Conservation (phyloP, 495 filamentous ascomycete genomes). For the Aspergillus egyptiacus region DNA sequence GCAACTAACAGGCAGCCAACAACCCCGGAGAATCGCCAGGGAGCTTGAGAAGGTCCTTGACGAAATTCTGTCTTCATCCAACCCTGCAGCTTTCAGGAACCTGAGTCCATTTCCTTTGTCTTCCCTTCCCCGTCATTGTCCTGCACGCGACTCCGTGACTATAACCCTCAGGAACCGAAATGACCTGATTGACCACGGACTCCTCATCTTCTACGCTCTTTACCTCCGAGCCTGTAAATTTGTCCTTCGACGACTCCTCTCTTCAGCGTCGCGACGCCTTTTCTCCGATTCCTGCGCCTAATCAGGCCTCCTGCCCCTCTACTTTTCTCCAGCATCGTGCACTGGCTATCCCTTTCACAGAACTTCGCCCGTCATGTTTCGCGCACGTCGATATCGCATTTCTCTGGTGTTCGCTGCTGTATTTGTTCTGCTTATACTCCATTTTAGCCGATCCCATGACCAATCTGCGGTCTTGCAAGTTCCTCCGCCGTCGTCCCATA, state of each 20-base stretch:
- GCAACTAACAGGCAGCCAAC: too few relatives aligned
- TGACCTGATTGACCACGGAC: background rate
- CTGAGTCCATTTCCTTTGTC: background rate
- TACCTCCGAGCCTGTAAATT: background rate
- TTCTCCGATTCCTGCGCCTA: background rate
- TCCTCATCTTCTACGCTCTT: constrained; percentile 1
- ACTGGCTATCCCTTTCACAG: background rate
- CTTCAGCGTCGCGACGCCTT: background rate
- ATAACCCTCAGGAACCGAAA: background rate
- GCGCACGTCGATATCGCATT: constrained; percentile 69
- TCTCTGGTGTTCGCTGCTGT: constrained; percentile 65
- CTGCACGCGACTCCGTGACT: constrained; percentile 3
- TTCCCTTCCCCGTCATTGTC: background rate
- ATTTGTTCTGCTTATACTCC: constrained; percentile 57
- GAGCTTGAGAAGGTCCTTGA: background rate
- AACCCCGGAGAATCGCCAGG: too few relatives aligned
- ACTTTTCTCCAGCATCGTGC: background rate
- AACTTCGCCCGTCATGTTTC: constrained; percentile 50
- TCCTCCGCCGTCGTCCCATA: constrained; percentile 6
- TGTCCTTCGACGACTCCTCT: background rate
- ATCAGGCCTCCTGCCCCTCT: background rate
- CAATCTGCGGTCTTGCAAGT: constrained; percentile 11
- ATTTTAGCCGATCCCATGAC: constrained; percentile 47
- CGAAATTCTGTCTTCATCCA: background rate
- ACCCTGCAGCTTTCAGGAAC: background rate